Base-by-base conservation (phyloP, 2,329 filamentous ascomycete species). In the Aureobasidium leucospermi region DNA sequence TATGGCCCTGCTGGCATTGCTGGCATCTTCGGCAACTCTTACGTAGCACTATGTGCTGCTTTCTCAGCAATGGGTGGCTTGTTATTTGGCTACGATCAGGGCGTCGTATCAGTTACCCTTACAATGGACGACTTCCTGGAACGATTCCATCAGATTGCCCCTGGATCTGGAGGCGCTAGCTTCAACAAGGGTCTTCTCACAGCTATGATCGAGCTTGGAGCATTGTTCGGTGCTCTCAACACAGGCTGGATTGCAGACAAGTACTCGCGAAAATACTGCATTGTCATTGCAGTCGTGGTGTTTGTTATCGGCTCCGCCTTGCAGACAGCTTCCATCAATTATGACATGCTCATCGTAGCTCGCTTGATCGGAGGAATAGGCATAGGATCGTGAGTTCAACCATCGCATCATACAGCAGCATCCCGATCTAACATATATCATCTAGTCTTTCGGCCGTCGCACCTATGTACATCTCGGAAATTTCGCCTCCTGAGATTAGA, bases 201-300 rank as follows among this genome's bases (percentile, higher is more conserved):
- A 8, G 79, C 79, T 3, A 81, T 81, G 78, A 77, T 82, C 52
- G 78, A 81, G 61, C 64, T 81, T 19, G 79, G 80, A n/a, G 80
- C 79, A 8, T 68, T 81, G 16, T 52, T 76, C 3, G 74, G 48
- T 55, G 76, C 76, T 3, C 58, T 79, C 19, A 78, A 76, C 39
- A 73, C 77, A 60, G 76, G 76, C 4, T 81, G 75, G 70, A 73
- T 81, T 38, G 79, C 79, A 1, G 80, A 82, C 62, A 77, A 74
- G 63, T 74, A 81, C 38, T 81, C 78, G 4, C 71, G 80, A 39
- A 79, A 80, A 57, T 79, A 78, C 62, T 77, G 78, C 3, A 80
- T 83, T 42, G 64, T 80, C 1, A 74, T 81, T 2, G 79, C 78
- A 4, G 79, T 81, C 4, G 63, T 70, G 9, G 74, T 82, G 36